These are phyloP conservation scores for Neoboletus brunneissimus DNA, from an alignment of 768 basidiomycete species.

Conservation along the genomic window DNA sequence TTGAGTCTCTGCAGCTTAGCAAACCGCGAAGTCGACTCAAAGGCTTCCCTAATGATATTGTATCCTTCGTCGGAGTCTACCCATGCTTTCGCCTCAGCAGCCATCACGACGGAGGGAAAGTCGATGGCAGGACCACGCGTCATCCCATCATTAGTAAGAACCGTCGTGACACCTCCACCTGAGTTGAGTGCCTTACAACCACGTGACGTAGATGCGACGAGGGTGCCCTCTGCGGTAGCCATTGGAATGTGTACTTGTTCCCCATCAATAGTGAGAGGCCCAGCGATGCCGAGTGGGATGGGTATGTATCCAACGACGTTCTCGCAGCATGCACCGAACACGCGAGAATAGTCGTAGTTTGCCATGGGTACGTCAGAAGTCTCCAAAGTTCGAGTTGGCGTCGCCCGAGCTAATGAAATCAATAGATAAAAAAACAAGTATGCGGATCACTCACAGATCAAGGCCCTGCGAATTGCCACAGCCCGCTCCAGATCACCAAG, in stretches of 20 bases:
- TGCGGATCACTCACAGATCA: constrained; percentile 70
- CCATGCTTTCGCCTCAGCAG: constrained; percentile 86
- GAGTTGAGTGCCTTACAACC: constrained; percentile 98
- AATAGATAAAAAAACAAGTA: constrained; percentile 1
- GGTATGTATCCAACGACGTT: constrained; percentile 98
- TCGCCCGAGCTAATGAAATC: constrained; percentile 66
- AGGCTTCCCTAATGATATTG: constrained; percentile 71
- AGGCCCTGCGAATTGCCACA: constrained; percentile 78
- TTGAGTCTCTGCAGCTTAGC: constrained; percentile 84
- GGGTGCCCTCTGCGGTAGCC: constrained; percentile 99
- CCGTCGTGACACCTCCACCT: constrained; percentile 92
- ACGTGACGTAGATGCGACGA: constrained; percentile 95
- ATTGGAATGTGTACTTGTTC: constrained; percentile 87
- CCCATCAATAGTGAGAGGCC: constrained; percentile 90
- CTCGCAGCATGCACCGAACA: constrained; percentile 97
- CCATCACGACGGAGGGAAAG: constrained; percentile 78
- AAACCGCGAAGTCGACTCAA: constrained; percentile 93
- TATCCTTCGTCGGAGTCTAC: constrained; percentile 82
- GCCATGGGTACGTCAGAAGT: constrained; percentile 75
- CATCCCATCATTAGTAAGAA: constrained; percentile 91
- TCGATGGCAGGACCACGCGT: constrained; percentile 98
- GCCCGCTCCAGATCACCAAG: constrained; percentile 87
- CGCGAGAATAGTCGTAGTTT: constrained; percentile 90
- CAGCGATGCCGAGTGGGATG: constrained; percentile 93
- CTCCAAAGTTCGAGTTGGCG: constrained; percentile 81